Percentiles rank a stretch among this genome's conserved stretches.
Conservation (phyloP, 2,329 filamentous ascomycete species). For the Aspergillus puulaauensis region DNA sequence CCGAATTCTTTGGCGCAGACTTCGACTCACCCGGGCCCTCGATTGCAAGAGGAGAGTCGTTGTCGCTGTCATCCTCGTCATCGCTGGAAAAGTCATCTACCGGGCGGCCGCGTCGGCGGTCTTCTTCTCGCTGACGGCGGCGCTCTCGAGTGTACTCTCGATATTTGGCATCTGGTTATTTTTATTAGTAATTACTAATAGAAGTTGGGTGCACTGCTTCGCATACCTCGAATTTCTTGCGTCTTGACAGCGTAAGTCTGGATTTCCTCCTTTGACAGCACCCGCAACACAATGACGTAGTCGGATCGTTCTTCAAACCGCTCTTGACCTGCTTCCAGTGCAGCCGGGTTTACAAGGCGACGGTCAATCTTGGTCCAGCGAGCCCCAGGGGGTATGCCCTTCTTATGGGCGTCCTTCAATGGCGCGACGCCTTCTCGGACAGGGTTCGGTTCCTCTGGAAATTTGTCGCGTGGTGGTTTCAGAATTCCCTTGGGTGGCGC, state of each 20-base stretch:
- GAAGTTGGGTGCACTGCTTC: background rate
- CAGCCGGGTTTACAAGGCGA: conserved; percentile 84
- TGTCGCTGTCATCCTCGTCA: conserved; percentile 36
- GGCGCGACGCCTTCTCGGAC: conserved; percentile 88
- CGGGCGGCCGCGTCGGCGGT: conserved; percentile 35
- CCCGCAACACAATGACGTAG: conserved; percentile 88
- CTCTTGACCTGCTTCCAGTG: conserved; percentile 81
- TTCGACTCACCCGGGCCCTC: conserved; percentile 30
- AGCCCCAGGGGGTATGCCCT: conserved; percentile 73
- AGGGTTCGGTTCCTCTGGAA: conserved; percentile 81
- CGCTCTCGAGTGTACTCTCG: conserved; percentile 36
- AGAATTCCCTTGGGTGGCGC: conserved; percentile 76
- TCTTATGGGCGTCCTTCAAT: conserved; percentile 77
- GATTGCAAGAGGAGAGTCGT: conserved; percentile 29
- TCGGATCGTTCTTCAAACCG: conserved; percentile 89
- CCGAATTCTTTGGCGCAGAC: conserved; percentile 8
- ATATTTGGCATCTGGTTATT: conserved; percentile 33
- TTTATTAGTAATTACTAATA: conserved; percentile 13
- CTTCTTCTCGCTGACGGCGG: conserved; percentile 44
- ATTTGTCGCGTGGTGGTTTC: conserved; percentile 76
- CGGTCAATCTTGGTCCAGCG: conserved; percentile 93
- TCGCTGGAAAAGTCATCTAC: conserved; percentile 34
- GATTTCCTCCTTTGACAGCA: conserved; percentile 85
- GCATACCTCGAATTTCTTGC: conserved; percentile 73
- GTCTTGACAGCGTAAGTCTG: conserved; percentile 82